Conservation (phyloP, 495 filamentous ascomycete species). For the Aspergillus coremiiformis region DNA sequence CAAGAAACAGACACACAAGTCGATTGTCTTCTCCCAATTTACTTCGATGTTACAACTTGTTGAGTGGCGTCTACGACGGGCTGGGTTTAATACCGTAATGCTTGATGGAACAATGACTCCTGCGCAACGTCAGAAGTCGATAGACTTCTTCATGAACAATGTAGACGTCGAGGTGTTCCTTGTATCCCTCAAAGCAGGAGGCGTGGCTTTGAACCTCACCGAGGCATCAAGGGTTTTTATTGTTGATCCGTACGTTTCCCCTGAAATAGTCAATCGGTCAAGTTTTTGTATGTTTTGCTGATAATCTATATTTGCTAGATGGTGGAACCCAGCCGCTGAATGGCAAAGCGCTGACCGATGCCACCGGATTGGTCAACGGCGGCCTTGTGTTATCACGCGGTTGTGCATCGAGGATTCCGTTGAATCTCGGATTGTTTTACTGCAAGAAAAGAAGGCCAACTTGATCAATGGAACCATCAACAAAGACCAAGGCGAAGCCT, state of each 20-base stretch:
- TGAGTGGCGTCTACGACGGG: constrained; percentile 90
- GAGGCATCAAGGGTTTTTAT: constrained; percentile 93
- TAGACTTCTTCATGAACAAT: constrained; percentile 92
- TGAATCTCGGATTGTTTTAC: constrained; percentile 83
- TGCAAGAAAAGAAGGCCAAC: constrained; percentile 96
- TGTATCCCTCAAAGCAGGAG: constrained; percentile 90
- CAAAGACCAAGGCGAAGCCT: constrained; percentile 67
- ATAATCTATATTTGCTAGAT: constrained; percentile 48
- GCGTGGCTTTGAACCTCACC: constrained; percentile 89
- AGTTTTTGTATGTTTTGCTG: constrained; percentile 6
- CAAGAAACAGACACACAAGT: constrained; percentile 87
- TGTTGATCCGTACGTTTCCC: constrained; percentile 70
- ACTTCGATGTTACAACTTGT: constrained; percentile 71
- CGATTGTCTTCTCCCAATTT: constrained; percentile 68
- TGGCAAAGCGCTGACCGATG: constrained; percentile 97
- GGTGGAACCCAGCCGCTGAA: constrained; percentile 97
- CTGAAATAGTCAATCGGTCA: neutral
- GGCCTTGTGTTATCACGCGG: constrained; percentile 88
- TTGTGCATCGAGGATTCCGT: constrained; percentile 94
- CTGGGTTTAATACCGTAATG: constrained; percentile 96
- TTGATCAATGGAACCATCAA: constrained; percentile 97
- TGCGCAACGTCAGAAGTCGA: constrained; percentile 81
- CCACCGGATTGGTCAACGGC: constrained; percentile 90
- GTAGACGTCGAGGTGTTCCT: constrained; percentile 88
- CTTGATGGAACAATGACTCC: constrained; percentile 94